These are phyloP conservation scores for Colletotrichum kahawae DNA, from an alignment of 2,329 filamentous ascomycete genomes.

Conservation along the genomic window DNA sequence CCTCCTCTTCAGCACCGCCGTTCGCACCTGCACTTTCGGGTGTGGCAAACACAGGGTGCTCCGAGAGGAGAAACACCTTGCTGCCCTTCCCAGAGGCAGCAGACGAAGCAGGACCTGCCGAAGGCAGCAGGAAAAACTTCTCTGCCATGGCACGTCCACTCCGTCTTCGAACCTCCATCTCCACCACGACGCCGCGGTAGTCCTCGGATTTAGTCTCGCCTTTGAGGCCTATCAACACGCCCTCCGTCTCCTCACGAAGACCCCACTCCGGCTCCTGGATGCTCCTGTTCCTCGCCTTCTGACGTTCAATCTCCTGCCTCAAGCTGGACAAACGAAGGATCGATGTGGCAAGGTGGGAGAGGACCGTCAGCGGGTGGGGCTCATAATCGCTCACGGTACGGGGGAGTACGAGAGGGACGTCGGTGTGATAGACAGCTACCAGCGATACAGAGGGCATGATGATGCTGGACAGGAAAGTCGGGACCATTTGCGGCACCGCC, in stretches of 20 bases:
- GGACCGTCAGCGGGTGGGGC: constrained; percentile 72
- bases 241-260: constrained; percentile 77
- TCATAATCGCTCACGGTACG: constrained; percentile 57
- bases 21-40: constrained; percentile 40
- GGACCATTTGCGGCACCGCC: constrained; percentile 60
- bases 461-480: constrained; percentile 72
- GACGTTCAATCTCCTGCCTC: constrained; percentile 74
- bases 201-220: constrained; percentile 48
- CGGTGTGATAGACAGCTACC: constrained; percentile 81
- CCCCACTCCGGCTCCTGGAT: constrained; percentile 80
- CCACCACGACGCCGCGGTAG: constrained; percentile 67
- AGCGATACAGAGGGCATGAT: constrained; percentile 73
- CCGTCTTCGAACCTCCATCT: constrained; percentile 85
- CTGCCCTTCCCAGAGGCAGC: constrained; percentile 26
- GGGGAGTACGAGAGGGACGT: constrained; percentile 67
- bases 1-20: constrained; percentile 42
- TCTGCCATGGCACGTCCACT: constrained; percentile 81
- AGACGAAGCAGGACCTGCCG: constrained; percentile 2
- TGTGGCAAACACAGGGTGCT: constrained; percentile 73
- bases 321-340: constrained; percentile 78
- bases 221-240: constrained; percentile 72
- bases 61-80: constrained; percentile 68
- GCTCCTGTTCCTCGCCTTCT: constrained; percentile 78
- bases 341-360: constrained; percentile 88
- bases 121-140: constrained; percentile 56